Conservation (phyloP, 192 early-diverging fungal species). For the Obelidium mucronatum region DNA sequence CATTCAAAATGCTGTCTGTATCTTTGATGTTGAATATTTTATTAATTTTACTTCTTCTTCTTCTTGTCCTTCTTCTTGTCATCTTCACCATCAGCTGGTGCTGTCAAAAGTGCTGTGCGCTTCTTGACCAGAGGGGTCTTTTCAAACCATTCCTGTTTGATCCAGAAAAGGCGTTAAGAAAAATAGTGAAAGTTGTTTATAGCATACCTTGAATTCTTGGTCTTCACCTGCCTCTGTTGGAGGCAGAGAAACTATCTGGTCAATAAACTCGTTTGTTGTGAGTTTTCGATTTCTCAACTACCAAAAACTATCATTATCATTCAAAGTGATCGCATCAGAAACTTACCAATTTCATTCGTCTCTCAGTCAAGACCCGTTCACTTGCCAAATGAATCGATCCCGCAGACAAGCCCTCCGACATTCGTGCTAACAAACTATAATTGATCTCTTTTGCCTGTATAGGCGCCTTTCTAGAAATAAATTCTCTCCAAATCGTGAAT, state of each 20-base stretch:
- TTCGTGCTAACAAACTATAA: constrained; percentile 55
- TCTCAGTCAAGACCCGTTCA: constrained; percentile 53
- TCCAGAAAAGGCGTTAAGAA: constrained; percentile 11
- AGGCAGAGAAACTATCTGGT: constrained; percentile 56
- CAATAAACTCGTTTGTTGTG: constrained; percentile 58
- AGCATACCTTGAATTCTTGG: constrained; percentile 52
- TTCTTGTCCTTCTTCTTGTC: no score
- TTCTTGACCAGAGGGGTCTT: constrained; percentile 59
- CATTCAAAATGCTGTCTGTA: no score
- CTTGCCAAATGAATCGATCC: constrained; percentile 51
- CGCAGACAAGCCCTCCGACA: constrained; percentile 53
- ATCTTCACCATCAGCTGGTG: constrained; percentile 44
- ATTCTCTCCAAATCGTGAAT: constrained; percentile 51
- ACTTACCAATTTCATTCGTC: constrained; percentile 54
- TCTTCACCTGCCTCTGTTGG: constrained; percentile 54
- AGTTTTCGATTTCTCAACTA: constrained; percentile 49
- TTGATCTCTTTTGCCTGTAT: constrained; percentile 39
- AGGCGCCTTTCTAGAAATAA: constrained; percentile 40
- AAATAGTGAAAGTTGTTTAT: neutral
- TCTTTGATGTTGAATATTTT: neutral
- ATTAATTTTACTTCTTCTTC: constrained; percentile 46
- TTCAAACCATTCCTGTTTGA: constrained; percentile 58
- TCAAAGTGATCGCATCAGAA: neutral
- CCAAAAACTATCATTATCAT: neutral
- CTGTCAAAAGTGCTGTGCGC: constrained; percentile 46